Base-by-base conservation (phyloP, 768 basidiomycete species). In the Austroboletus eburneus region DNA sequence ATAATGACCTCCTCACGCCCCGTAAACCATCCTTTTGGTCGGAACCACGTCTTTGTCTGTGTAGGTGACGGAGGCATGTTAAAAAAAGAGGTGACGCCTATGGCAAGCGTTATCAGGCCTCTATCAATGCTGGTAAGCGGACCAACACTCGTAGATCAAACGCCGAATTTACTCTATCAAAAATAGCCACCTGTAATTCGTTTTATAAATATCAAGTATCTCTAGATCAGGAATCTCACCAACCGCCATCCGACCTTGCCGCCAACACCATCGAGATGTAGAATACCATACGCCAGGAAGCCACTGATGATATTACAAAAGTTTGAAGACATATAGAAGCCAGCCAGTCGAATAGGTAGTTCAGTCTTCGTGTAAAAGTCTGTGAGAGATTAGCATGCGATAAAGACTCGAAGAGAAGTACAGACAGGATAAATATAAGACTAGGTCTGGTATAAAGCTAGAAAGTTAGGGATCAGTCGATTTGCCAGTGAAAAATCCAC, bases 291-390 rank as follows among this genome's bases (percentile, higher is more conserved):
- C 0, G 81, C 85, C 10, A 86, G 57, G 61, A 89, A 87, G 3
- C 79, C 77, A 40, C 76, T 72, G 18, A 80, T 50, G 42, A 87
- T 79, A 36, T 74, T 62, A 4, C 77, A 69, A 2, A 74, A 43
- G 43, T 83, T 79, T 58, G 76, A 76, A 3, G 79, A 78, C 23
- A 78, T 70, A 82, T 81, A 87, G 69, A 87, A 85, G 54, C 73
- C 79, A 1, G 81, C 82, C 9, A 87, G 69, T 16, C 85, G 76
- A 3, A 59, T 41, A 9, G 57, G 58, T 10, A 84, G 68, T 56
- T 80, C 79, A 21, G 64, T 69, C 58, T 80, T 80, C 9, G 76
- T 81, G 57, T 83, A 83, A 44, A 77, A 85, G 37, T 57, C 54
- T 49, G 17, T 6, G 12, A n/a, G 1, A 36, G 10, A 13, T 43